Evolutionary conservation across 2,329 filamentous ascomycete species (phyloP).

Genomic region (Xylariaceae sp.): DNA sequence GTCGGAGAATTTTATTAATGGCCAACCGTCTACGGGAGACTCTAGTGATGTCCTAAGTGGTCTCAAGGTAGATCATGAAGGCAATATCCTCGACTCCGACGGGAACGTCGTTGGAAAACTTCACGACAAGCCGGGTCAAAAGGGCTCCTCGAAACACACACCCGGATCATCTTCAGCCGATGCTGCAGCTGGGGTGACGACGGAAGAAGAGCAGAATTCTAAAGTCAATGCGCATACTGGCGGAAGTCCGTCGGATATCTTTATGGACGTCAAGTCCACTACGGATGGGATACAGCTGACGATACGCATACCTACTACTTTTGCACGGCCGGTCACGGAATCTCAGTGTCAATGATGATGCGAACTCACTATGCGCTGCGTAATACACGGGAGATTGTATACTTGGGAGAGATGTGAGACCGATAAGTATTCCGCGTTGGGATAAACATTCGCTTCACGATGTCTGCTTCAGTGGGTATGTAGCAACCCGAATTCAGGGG

Average conservation of each 20-base stretch:
- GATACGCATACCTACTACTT: constrained; percentile 53
- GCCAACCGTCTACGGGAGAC: constrained; percentile 24
- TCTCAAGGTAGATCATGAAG: constrained; percentile 39
- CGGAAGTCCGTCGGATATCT: constrained; percentile 49
- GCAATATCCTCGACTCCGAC: constrained; percentile 43
- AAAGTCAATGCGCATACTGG: constrained; percentile 34
- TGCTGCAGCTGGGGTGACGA: constrained; percentile 5
- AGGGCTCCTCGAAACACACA: constrained; percentile 17
- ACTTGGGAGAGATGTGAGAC: not conserved
- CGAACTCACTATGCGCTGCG: not conserved
- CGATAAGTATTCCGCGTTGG: not conserved
- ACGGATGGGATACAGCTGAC: constrained; percentile 53
- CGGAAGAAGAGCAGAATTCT: constrained; percentile 27
- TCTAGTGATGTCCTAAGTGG: constrained; percentile 29
- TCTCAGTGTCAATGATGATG: not conserved
- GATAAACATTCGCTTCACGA: not conserved
- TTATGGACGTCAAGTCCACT: constrained; percentile 51
- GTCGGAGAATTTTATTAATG: constrained; percentile 36
- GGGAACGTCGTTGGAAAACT: constrained; percentile 46
- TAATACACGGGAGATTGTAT: not conserved
- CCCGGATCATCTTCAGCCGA: constrained; percentile 10
- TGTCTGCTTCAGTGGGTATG: not conserved
- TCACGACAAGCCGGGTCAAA: constrained; percentile 35
- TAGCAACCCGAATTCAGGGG: not conserved
- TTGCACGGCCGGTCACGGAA: constrained; percentile 34